These are phyloP conservation scores for Sphagnum contortum DNA, from an alignment of 225 moss, liverwort and hornwort species.

Conservation along the genomic window DNA sequence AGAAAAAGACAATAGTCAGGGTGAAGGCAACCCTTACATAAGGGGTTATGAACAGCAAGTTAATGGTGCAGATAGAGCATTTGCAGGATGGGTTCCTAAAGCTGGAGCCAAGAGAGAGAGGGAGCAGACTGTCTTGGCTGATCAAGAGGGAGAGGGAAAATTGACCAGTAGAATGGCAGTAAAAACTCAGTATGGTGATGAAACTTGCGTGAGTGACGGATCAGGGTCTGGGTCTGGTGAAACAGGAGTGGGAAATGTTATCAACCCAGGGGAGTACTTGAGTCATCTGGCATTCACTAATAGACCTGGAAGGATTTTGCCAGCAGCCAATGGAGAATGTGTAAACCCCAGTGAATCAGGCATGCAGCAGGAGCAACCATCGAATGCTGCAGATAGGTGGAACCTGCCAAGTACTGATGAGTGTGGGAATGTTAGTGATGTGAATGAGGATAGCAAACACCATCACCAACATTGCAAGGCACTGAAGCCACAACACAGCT, in stretches of 20 bases:
- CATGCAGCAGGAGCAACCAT: not conserved
- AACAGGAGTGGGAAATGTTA: conserved; percentile 5
- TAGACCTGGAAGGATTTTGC: not conserved
- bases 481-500: not conserved
- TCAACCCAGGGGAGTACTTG: not conserved
- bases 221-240: conserved; percentile 4
- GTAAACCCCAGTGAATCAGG: not conserved
- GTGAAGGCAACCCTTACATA: not conserved
- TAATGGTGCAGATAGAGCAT: not conserved
- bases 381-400: not conserved
- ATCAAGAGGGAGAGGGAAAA: not conserved
- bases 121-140: conserved; percentile 7
- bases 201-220: not conserved
- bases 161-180: too few relatives aligned
- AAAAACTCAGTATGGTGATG: not conserved
- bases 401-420: not conserved
- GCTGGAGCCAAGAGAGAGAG: conserved; percentile 13
- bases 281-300: not conserved
- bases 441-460: not conserved
- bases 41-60: conserved; percentile 14
- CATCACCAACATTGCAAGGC: not conserved
- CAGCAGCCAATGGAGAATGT: not conserved
- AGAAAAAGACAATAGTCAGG: conserved; percentile 14
- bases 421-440: not conserved
- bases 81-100: conserved; percentile 5